A percentile compares a stretch with the other conserved stretches of the same genome.
Conservation (phyloP, 495 filamentous ascomycete genomes). For the Aspergillus avenaceus region DNA sequence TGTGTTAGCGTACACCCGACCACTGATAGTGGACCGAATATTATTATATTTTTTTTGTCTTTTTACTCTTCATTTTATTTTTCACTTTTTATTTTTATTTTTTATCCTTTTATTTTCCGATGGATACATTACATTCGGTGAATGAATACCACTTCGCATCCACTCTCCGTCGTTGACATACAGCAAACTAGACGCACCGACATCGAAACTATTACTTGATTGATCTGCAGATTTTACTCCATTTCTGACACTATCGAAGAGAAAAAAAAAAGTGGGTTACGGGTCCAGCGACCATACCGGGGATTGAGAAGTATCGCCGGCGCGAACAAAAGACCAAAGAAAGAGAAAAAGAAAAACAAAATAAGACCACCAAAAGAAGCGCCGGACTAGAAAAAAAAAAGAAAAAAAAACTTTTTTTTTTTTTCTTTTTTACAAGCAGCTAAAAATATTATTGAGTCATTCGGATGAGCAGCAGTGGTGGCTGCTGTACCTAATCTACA, state of each 20-base stretch:
- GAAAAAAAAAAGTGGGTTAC: slow-evolving; percentile 9
- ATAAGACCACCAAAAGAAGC: slow-evolving; percentile 1
- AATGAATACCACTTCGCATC: slow-evolving; percentile 17
- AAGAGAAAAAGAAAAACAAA: slow-evolving; percentile 7
- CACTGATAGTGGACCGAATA: not conserved
- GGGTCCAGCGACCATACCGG: not conserved
- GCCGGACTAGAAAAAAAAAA: slow-evolving; percentile 9
- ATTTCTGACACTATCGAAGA: slow-evolving; percentile 7
- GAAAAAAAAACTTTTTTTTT: slow-evolving; percentile 11
- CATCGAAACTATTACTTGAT: slow-evolving; percentile 13
- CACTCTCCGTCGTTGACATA: slow-evolving; percentile 24
- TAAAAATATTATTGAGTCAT: slow-evolving; percentile 22
- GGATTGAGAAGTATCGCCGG: not conserved
- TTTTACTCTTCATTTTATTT: slow-evolving; percentile 2
- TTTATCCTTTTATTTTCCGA: slow-evolving; percentile 15
- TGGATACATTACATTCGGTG: slow-evolving; percentile 24
- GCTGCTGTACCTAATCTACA: slow-evolving; percentile 22
- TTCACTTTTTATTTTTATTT: not conserved
- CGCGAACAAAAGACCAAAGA: slow-evolving; percentile 2
- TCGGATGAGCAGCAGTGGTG: slow-evolving; percentile 19
- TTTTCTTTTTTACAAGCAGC: too few relatives aligned
- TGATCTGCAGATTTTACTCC: slow-evolving; percentile 16
- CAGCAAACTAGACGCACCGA: slow-evolving; percentile 23
- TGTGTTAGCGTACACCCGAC: not conserved
- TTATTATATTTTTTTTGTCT: not conserved